phyloP scores from a whole-genome alignment of 352 stramenopile genomes.

The Phytophthora sansomeana region DNA sequence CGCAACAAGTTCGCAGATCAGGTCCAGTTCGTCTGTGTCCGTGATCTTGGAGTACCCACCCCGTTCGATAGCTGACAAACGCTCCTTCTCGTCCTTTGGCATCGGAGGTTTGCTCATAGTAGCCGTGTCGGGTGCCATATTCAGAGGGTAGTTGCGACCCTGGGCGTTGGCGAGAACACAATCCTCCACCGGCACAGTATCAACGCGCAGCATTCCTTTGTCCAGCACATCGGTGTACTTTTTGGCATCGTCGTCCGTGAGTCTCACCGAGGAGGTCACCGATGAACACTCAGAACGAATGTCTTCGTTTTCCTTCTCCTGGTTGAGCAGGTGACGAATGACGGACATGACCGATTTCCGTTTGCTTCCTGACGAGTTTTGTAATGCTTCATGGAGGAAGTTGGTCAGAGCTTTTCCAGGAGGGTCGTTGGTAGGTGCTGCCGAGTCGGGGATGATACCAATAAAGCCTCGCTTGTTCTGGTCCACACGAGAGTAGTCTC shows the following conservation, averaged over 20 bases:
- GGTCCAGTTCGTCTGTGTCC: constrained; percentile 63
- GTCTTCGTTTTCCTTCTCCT: constrained; percentile 41
- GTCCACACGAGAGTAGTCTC: constrained; percentile 57
- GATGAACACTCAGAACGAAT: constrained; percentile 27
- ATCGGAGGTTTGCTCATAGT: constrained; percentile 40
- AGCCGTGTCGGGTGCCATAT: constrained; percentile 27
- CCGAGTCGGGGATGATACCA: constrained; percentile 31
- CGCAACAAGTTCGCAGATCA: constrained; percentile 68
- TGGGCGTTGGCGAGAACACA: constrained; percentile 43
- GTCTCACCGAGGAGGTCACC: constrained; percentile 22
- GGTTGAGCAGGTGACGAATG: constrained; percentile 63
- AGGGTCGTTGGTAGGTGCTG: constrained; percentile 16
- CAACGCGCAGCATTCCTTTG: constrained; percentile 38
- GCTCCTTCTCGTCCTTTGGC: constrained; percentile 47
- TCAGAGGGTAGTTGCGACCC: constrained; percentile 54
- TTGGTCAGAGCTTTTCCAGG: constrained; percentile 39
- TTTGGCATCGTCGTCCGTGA: constrained; percentile 40
- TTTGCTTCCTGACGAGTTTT: constrained; percentile 39
- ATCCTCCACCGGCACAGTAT: constrained; percentile 39
- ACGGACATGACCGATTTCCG: constrained; percentile 62
- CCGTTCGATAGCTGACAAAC: constrained; percentile 50
- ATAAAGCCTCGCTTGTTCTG: constrained; percentile 35
- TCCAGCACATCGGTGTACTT: constrained; percentile 40
- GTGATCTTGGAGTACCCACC: constrained; percentile 46
- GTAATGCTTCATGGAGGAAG: constrained; percentile 40